Evolutionary conservation across 768 basidiomycete genomes (phyloP).

Genomic region (Pulveroboletus ravenelii): DNA sequence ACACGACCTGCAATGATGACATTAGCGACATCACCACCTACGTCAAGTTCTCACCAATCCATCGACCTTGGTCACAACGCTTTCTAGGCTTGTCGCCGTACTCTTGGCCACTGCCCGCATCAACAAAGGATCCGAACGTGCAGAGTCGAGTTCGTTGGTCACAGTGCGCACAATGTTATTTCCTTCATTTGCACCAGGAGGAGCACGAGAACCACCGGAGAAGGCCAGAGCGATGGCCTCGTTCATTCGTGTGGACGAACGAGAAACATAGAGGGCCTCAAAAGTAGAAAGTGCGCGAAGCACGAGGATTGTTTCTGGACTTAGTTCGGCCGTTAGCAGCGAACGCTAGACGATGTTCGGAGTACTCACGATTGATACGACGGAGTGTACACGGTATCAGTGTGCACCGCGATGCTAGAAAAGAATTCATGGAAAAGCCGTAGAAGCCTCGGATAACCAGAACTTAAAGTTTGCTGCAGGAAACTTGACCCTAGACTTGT

Average conservation of each 20-base stretch:
- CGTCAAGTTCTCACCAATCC: slow-evolving; percentile 48
- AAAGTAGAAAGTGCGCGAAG: slow-evolving; percentile 80
- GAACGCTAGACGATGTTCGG: background rate
- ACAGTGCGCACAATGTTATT: slow-evolving; percentile 69
- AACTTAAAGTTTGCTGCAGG: slow-evolving; percentile 82
- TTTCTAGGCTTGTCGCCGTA: slow-evolving; percentile 64
- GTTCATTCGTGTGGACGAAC: slow-evolving; percentile 77
- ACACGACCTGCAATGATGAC: slow-evolving; percentile 45
- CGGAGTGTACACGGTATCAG: slow-evolving; percentile 87
- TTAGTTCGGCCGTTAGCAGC: slow-evolving; percentile 27
- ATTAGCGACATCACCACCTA: background rate
- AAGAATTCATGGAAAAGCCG: slow-evolving; percentile 97
- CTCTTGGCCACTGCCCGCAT: slow-evolving; percentile 76
- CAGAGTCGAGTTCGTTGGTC: slow-evolving; percentile 69
- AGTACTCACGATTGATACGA: slow-evolving; percentile 70
- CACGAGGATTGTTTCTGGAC: slow-evolving; percentile 88
- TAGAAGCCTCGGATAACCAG: slow-evolving; percentile 82
- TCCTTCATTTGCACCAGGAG: slow-evolving; percentile 75
- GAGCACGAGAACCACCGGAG: slow-evolving; percentile 60
- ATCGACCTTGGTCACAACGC: slow-evolving; percentile 59
- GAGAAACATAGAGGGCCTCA: slow-evolving; percentile 84
- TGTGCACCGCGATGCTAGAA: slow-evolving; percentile 89
- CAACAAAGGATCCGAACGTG: slow-evolving; percentile 71
- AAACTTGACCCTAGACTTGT: slow-evolving; percentile 71
- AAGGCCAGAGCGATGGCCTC: slow-evolving; percentile 78